Percentiles rank a stretch among this genome's conserved stretches.
Evolutionary conservation across 306 rosid genomes (phyloP).

Genomic region (Trifolium pratense): DNA sequence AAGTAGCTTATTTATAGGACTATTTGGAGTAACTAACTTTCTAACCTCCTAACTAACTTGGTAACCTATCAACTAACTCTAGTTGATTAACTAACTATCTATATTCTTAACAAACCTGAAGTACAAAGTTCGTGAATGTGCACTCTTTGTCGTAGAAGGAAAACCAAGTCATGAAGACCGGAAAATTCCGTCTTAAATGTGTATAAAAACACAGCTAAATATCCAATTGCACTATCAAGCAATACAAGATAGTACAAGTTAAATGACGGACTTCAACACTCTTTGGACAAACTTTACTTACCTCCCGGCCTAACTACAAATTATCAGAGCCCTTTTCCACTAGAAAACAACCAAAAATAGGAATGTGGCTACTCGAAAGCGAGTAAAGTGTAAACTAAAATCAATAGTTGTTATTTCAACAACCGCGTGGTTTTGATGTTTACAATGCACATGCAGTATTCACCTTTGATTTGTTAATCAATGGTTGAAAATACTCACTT

Average conservation of each 20-base stretch:
- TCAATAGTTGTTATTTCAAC: neutral
- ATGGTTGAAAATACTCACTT: neutral
- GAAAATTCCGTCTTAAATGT: neutral
- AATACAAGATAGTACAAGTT: neutral
- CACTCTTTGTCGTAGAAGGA: slow-evolving; percentile 1
- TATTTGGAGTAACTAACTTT: too few species aligned
- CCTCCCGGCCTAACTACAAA: neutral
- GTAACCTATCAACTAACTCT: too few species aligned
- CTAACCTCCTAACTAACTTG: too few species aligned
- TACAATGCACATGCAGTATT: neutral
- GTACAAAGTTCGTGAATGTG: slow-evolving; percentile 2
- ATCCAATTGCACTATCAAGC: slow-evolving; percentile 15
- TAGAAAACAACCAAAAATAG: too few species aligned
- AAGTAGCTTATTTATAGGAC: too few species aligned
- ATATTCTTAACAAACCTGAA: too few species aligned
- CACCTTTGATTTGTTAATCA: neutral
- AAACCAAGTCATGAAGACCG: slow-evolving; percentile 16
- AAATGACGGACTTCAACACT: neutral
- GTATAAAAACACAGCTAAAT: slow-evolving; percentile 6
- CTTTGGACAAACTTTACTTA: neutral
- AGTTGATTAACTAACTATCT: too few species aligned
- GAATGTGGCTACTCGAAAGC: neutral
- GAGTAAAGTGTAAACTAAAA: neutral
- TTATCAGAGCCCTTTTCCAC: neutral
- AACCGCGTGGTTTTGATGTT: too few species aligned